These are phyloP conservation scores for Pachysandra terminalis DNA, from an alignment of 164 flowering plant species.

Conservation along the genomic window DNA sequence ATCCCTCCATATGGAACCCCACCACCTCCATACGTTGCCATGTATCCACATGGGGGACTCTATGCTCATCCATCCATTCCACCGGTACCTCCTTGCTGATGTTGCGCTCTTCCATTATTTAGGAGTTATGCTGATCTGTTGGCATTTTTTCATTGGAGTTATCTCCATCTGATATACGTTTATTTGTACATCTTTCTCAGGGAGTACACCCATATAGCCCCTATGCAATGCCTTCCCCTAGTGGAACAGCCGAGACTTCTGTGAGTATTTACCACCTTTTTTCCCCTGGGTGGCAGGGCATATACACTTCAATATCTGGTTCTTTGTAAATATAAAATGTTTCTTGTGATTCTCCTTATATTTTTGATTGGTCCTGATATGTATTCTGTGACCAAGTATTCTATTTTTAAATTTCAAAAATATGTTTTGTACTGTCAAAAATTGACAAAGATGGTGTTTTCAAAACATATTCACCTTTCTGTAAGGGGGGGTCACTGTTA, in stretches of 20 bases:
- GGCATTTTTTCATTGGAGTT: constrained; percentile 1
- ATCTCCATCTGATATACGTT: constrained; percentile 6
- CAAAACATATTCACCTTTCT: not conserved
- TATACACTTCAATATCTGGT: not conserved
- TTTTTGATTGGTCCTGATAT: not conserved
- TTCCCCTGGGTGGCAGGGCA: constrained; percentile 2
- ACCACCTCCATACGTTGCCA: constrained; percentile 29
- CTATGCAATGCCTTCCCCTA: constrained; percentile 29
- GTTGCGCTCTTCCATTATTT: not conserved
- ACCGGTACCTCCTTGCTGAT: constrained; percentile 17
- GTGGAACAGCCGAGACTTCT: constrained; percentile 27
- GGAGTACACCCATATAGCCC: constrained; percentile 34
- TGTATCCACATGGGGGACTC: constrained; percentile 34
- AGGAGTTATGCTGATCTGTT: constrained; percentile 3
- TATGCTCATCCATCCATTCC: constrained; percentile 36
- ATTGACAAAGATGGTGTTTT: not conserved
- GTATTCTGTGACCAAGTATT: not conserved
- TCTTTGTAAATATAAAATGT: not conserved
- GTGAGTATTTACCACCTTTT: constrained; percentile 22
- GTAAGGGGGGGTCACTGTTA: not conserved
- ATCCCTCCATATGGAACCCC: constrained; percentile 39
- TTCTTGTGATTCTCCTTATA: not conserved
- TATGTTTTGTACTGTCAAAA: not conserved
- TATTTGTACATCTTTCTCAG: constrained; percentile 16
- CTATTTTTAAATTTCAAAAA: not conserved